A percentile compares a stretch with the other conserved stretches of the same genome.
phyloP scores from a whole-genome alignment of 2,329 filamentous ascomycete genomes.

The Neofusicoccum parvum region DNA sequence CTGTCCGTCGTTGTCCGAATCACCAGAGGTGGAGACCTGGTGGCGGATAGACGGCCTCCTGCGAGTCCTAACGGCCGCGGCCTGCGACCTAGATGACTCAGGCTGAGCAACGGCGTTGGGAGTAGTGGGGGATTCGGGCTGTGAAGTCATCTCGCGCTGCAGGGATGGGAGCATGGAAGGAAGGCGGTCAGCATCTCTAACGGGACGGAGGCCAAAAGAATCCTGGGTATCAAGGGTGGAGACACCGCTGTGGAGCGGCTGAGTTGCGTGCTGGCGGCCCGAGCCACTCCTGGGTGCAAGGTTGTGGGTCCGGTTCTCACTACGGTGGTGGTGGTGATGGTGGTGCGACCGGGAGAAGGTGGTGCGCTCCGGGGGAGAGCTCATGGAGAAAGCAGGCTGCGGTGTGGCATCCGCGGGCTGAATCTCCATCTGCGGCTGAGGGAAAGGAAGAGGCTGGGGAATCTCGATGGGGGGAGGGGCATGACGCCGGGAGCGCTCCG shows the following conservation, averaged over 20 bases:
- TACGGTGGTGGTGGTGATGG: conserved; percentile 51
- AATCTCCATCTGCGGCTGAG: conserved; percentile 51
- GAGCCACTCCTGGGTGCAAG: conserved; percentile 17
- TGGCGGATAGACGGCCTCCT: conserved; percentile 85
- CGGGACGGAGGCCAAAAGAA: conserved; percentile 72
- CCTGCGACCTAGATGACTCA: conserved; percentile 32
- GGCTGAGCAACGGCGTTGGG: conserved; percentile 32
- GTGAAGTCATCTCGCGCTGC: conserved; percentile 70
- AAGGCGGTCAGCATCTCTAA: conserved; percentile 78
- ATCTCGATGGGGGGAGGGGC: conserved; percentile 85
- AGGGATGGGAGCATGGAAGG: conserved; percentile 78
- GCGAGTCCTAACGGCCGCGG: conserved; percentile 58
- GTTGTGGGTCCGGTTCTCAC: conserved; percentile 47
- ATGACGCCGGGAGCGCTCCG: conserved; percentile 65
- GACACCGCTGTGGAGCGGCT: conserved; percentile 57
- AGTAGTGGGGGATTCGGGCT: conserved; percentile 70
- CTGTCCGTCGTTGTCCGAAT: conserved; percentile 77
- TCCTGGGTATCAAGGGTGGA: conserved; percentile 70
- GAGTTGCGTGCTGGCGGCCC: conserved; percentile 39
- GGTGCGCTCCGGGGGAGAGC: conserved; percentile 72
- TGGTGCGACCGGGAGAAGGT: conserved; percentile 62
- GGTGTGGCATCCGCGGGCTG: conserved; percentile 63
- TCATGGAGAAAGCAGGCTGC: conserved; percentile 64
- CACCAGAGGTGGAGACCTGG: conserved; percentile 81
- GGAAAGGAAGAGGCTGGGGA: conserved; percentile 57